phyloP scores from a whole-genome alignment of 768 basidiomycete species.

The Chalciporus sphaerocephalus region DNA sequence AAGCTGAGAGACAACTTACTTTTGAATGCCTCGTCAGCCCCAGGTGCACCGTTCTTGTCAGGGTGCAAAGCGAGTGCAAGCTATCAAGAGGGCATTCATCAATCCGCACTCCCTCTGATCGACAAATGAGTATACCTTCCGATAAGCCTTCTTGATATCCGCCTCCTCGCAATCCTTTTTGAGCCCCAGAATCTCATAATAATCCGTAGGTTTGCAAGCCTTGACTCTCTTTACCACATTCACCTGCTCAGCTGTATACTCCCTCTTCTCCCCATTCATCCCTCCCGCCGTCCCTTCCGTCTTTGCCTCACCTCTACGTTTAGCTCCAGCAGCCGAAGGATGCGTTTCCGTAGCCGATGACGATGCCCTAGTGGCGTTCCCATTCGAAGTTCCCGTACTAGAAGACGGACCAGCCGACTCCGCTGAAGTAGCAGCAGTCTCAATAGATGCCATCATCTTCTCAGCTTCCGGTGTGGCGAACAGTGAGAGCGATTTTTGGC shows the following conservation, averaged over 20 bases:
- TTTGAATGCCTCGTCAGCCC: constrained; percentile 98
- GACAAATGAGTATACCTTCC: constrained; percentile 63
- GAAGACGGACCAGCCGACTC: constrained; percentile 40
- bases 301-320: constrained; percentile 49
- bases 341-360: constrained; percentile 62
- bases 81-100: constrained; percentile 36
- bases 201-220: constrained; percentile 81
- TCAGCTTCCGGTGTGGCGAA: constrained; percentile 75
- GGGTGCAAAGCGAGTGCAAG: constrained; percentile 86
- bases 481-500: constrained; percentile 79
- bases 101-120: constrained; percentile 1
- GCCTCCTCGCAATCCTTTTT: constrained; percentile 77
- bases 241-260: constrained; percentile 81
- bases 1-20: constrained; percentile 45
- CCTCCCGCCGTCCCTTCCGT: constrained; percentile 53
- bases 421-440: constrained; percentile 43
- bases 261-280: constrained; percentile 70
- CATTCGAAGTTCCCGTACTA: constrained; percentile 28
- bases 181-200: constrained; percentile 86
- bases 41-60: constrained; percentile 95
- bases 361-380: constrained; percentile 36
- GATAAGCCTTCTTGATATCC: constrained; percentile 92
- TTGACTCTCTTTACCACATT: constrained; percentile 83
- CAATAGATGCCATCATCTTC: constrained; percentile 62
- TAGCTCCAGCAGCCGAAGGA: constrained; percentile 68